Percentiles rank a stretch among this genome's conserved stretches.
These are phyloP conservation scores for Vickermania ingenoplastis DNA, from an alignment of 208 protist genomes.

Conservation along the genomic window DNA sequence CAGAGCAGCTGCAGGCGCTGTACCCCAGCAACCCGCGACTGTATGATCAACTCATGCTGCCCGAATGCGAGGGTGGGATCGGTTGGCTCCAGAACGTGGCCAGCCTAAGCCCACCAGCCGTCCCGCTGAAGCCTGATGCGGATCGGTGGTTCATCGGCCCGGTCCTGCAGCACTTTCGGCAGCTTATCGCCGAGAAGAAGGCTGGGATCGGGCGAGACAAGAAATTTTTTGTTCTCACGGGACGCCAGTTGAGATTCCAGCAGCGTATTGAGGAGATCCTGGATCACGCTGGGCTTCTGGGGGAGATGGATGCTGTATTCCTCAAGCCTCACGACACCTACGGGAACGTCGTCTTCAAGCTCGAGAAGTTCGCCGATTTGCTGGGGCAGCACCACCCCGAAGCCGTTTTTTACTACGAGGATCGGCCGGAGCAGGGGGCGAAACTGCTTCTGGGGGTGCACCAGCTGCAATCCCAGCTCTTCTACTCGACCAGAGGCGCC, in stretches of 20 bases:
- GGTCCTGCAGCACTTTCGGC: constrained; percentile 10
- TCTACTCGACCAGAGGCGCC: constrained; percentile 8
- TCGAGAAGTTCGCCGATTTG: constrained; percentile 45
- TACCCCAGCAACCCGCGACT: constrained; percentile 2
- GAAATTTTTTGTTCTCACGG: constrained; percentile 56
- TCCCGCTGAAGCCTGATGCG: constrained; percentile 29
- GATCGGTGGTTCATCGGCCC: constrained; percentile 30
- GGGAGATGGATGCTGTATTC: constrained; percentile 33
- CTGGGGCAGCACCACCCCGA: constrained; percentile 27
- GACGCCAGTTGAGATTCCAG: constrained; percentile 50
- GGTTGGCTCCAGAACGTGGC: constrained; percentile 74
- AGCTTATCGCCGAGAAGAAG: constrained; percentile 1
- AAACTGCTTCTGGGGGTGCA: constrained; percentile 42
- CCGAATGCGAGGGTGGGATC: constrained; percentile 29
- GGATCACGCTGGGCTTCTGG: constrained; percentile 25
- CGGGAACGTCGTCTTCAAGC: constrained; percentile 61
- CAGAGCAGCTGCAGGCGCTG: constrained; percentile 12
- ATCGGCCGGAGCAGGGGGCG: constrained; percentile 49
- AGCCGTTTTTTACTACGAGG: constrained; percentile 77
- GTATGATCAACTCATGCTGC: constrained; percentile 20
- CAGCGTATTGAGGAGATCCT: constrained; percentile 53
- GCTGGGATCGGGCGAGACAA: neutral
- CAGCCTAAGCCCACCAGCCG: constrained; percentile 51
- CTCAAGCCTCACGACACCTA: constrained; percentile 60
- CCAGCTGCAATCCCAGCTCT: constrained; percentile 27